Conservation (phyloP, 768 basidiomycete species). For the Kwoniella sp. region DNA sequence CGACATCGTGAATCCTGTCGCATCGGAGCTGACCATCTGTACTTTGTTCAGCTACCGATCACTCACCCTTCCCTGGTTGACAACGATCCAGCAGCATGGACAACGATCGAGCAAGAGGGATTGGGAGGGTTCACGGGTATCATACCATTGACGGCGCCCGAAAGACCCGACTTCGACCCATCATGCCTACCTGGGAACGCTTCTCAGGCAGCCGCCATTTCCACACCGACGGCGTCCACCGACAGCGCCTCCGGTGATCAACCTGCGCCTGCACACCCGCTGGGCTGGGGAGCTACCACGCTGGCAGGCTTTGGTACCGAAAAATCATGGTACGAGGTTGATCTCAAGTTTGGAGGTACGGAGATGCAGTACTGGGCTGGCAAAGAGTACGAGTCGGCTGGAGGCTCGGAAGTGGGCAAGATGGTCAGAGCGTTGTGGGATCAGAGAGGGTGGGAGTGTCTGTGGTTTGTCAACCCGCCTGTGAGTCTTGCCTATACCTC, state of each 20-base stretch:
- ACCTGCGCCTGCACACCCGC: neutral
- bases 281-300: constrained; percentile 2
- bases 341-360: constrained; percentile 19
- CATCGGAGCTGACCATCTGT: neutral
- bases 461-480: constrained; percentile 37
- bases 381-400: constrained; percentile 31
- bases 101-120: constrained; percentile 38
- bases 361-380: constrained; percentile 32
- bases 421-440: constrained; percentile 47
- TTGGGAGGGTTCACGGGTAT: constrained; percentile 47
- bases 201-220: neutral
- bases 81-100: constrained; percentile 36
- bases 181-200: neutral
- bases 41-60: constrained; percentile 35
- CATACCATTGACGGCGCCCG: constrained; percentile 8
- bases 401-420: constrained; percentile 41
- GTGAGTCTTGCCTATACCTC: no score
- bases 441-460: constrained; percentile 45
- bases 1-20: no score
- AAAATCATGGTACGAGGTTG: constrained; percentile 29
- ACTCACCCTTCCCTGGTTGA: constrained; percentile 44
- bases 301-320: neutral
- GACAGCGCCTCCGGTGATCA: neutral
- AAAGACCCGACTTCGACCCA: neutral
- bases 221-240: neutral